Conservation (phyloP, 1,284 basidiomycete genomes). For the Schizopora paradoxa region DNA sequence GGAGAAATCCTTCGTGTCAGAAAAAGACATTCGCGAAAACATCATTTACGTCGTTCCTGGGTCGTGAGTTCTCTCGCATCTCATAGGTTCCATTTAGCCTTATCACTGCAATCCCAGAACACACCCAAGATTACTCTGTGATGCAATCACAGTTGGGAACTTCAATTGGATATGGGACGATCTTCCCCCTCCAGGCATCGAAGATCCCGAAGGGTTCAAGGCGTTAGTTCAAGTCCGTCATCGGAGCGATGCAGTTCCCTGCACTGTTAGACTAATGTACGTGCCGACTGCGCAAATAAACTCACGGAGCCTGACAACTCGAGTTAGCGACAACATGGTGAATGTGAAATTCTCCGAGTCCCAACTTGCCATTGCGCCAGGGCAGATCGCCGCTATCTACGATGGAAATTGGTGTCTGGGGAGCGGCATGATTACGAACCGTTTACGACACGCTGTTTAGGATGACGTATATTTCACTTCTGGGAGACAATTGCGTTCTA, state of each 20-base stretch:
- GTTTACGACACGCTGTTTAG: too few relatives aligned
- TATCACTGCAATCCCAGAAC: too few relatives aligned
- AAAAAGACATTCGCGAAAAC: conserved; percentile 61
- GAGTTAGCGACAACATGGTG: conserved; percentile 13
- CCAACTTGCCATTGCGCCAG: conserved; percentile 68
- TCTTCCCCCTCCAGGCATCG: conserved; percentile 43
- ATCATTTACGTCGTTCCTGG: conserved; percentile 74
- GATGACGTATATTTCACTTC: too few relatives aligned
- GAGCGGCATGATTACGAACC: conserved; percentile 62
- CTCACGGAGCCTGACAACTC: conserved; percentile 1
- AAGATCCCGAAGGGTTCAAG: conserved; percentile 38
- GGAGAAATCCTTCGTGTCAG: conserved; percentile 68
- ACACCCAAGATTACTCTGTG: too few relatives aligned
- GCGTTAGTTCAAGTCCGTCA: conserved; percentile 69
- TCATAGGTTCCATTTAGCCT: too few relatives aligned
- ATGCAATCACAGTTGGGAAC: conserved; percentile 38
- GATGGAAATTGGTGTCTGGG: conserved; percentile 78
- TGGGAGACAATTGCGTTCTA: too few relatives aligned
- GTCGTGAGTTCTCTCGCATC: conserved; percentile 56
- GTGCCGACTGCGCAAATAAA: background rate
- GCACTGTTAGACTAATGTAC: conserved; percentile 29
- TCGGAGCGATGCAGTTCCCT: conserved; percentile 54
- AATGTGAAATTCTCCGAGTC: conserved; percentile 50
- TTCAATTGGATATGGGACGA: conserved; percentile 79
- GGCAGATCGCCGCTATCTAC: conserved; percentile 78